Evolutionary conservation across 2,329 filamentous ascomycete species (phyloP).

Genomic region (Neopestalotiopsis rosae): DNA sequence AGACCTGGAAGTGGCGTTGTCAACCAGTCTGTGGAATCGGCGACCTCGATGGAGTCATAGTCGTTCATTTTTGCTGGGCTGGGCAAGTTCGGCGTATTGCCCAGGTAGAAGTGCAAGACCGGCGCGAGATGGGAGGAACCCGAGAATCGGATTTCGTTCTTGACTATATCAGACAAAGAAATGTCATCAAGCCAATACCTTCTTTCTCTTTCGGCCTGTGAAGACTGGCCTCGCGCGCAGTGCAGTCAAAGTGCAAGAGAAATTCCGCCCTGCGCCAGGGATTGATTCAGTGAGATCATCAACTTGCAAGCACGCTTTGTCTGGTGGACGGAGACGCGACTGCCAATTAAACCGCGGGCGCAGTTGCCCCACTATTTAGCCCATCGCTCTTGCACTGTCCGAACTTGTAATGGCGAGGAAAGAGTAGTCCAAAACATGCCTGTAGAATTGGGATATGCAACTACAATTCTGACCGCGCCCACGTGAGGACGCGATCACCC

Average conservation of each 20-base stretch:
- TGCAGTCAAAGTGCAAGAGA: background rate
- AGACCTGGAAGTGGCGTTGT: constrained; percentile 70
- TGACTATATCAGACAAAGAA: no score
- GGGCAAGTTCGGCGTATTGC: background rate
- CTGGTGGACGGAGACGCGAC: constrained; percentile 17
- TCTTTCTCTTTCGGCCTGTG: background rate
- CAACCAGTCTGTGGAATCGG: constrained; percentile 88
- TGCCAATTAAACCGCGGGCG: constrained; percentile 19
- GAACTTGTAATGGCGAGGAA: background rate
- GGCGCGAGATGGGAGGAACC: background rate
- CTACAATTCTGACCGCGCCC: constrained; percentile 19
- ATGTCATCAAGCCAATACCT: background rate
- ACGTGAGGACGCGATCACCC: constrained; percentile 38
- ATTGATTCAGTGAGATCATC: constrained; percentile 4
- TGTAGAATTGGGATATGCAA: constrained; percentile 2
- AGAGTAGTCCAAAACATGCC: background rate
- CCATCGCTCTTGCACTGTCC: background rate
- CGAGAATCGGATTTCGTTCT: background rate
- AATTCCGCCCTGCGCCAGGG: background rate
- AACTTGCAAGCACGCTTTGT: constrained; percentile 3
- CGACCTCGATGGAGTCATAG: constrained; percentile 45
- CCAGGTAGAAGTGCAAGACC: background rate
- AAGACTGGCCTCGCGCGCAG: background rate
- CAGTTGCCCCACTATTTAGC: background rate
- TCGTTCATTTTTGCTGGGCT: constrained; percentile 1